phyloP scores from a whole-genome alignment of 1,284 basidiomycete genomes.

The Naganishia sp. region DNA sequence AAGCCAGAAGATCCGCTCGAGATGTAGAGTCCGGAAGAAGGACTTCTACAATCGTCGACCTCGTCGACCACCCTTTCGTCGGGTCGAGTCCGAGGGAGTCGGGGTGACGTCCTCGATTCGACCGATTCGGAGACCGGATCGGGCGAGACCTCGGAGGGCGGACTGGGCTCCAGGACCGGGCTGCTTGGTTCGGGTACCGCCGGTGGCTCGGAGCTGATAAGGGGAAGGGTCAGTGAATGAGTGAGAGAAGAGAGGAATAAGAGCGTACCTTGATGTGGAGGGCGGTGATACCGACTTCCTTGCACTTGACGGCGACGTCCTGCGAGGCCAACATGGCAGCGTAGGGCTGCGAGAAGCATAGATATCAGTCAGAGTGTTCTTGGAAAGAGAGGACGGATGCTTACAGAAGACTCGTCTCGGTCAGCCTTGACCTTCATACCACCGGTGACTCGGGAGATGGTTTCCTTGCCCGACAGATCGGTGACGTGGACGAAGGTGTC shows the following conservation, averaged over 20 bases:
- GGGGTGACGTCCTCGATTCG: conserved; percentile 96
- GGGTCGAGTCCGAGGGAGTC: conserved; percentile 93
- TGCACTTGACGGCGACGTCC: conserved; percentile 93
- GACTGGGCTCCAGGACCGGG: conserved; percentile 98
- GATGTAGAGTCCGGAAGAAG: neutral
- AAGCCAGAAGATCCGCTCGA: neutral
- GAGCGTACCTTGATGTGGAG: conserved; percentile 57
- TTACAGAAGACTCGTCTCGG: conserved; percentile 91
- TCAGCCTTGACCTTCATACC: conserved; percentile 99
- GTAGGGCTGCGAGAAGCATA: conserved; percentile 61
- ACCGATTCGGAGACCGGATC: conserved; percentile 97
- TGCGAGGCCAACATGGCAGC: conserved; percentile 99
- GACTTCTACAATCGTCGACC: conserved; percentile 82
- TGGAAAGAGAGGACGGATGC: conserved; percentile 23
- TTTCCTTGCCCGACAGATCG: conserved; percentile 98
- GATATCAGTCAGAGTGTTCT: neutral
- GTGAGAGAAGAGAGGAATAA: neutral
- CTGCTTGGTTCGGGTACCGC: conserved; percentile 98
- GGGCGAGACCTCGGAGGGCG: conserved; percentile 95
- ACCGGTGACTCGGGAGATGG: conserved; percentile 97
- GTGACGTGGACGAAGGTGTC: conserved; percentile 99
- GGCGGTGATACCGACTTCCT: conserved; percentile 97
- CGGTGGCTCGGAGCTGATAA: conserved; percentile 97
- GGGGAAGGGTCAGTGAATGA: conserved; percentile 54
- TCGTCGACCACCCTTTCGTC: conserved; percentile 99